phyloP scores from a whole-genome alignment of 495 filamentous ascomycete species.

The Echria macrotheca region DNA sequence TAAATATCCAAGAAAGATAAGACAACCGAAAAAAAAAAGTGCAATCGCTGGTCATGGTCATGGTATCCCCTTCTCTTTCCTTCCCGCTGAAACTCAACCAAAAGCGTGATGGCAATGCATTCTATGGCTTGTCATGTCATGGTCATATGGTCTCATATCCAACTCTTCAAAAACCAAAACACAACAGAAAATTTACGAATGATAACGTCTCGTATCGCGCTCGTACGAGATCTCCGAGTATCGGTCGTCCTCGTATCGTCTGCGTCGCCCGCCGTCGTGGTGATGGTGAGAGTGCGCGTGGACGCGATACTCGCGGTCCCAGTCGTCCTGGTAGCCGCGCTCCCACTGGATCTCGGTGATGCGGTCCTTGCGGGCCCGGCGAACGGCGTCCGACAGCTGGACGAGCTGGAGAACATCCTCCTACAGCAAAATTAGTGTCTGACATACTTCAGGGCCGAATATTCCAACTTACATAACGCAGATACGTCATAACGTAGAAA shows the following conservation, averaged over 20 bases:
- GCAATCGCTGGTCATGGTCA: too few relatives aligned
- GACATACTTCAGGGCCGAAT: background rate
- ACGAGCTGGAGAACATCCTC: conserved; percentile 84
- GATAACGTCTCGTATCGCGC: conserved; percentile 30
- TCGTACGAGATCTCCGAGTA: conserved; percentile 56
- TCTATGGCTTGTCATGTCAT: too few relatives aligned
- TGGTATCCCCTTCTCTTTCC: too few relatives aligned
- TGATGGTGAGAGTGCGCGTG: conserved; percentile 24
- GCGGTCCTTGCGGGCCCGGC: conserved; percentile 65
- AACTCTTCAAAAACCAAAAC: too few relatives aligned
- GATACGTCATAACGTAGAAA: conserved; percentile 90
- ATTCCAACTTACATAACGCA: conserved; percentile 66
- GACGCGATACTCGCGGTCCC: conserved; percentile 47
- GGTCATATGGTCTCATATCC: too few relatives aligned
- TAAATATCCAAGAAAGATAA: too few relatives aligned
- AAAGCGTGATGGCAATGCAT: too few relatives aligned
- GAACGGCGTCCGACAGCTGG: conserved; percentile 75
- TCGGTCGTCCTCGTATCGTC: conserved; percentile 46
- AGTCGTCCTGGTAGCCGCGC: conserved; percentile 57
- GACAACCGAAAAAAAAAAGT: too few relatives aligned
- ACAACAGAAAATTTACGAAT: too few relatives aligned
- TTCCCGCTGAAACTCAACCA: too few relatives aligned
- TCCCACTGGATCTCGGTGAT: conserved; percentile 80
- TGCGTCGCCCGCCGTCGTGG: conserved; percentile 10
- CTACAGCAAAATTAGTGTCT: conserved; percentile 42